Evolutionary conservation across 2,329 filamentous ascomycete genomes (phyloP), one percentile per base, ranked within the genome.

Genomic region (Fusarium pseudoanthophilum): DNA sequence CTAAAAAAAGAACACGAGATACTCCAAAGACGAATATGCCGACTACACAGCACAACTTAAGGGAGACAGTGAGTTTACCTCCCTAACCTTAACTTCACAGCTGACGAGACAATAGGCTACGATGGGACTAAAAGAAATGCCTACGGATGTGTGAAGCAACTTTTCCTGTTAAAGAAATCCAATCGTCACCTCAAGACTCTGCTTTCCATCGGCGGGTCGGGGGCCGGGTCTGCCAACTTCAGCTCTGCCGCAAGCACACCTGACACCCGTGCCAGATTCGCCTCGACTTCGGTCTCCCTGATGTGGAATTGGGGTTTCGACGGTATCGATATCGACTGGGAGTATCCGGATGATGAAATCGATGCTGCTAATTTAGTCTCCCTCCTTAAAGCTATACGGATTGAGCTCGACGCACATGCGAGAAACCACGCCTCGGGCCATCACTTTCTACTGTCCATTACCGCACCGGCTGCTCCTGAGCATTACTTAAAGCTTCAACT

Each of bases 31-130:
- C 77, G 82, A 85, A 4, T 95, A 88, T 80, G 87, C 93, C 30
- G 93, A 96, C 77, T 73, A 86, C 7, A 88, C 95, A 75, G 94
- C 93, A 78, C 93, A 93, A 81, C 95, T 71, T 46, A 53, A 67
- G 28, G 45, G 52, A 48, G 93, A 97, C 81, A 92, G 85, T 87
- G 78, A 78, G 66, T 57, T 43, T 13, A 30, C 21, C 24, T 30
- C 40, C 36, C 11, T 15, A n/a, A 14, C 36, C 30, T 24, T 32
- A 11, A 36, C 24, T 36, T 39, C 20, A 61, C 24, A 13, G 32
- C 37, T 40, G 14, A 69, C 28, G 37, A 32, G 34, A 21, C 49
- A 49, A 46, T 39, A 74, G 71, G 40, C 15, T 74, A 68, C 67
- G 36, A 61, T 16, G 60, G 55, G 4, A 24, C 59, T 14, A 53